Base-by-base conservation (phyloP, 805 yeast species). In the Ogataea saltuana region DNA sequence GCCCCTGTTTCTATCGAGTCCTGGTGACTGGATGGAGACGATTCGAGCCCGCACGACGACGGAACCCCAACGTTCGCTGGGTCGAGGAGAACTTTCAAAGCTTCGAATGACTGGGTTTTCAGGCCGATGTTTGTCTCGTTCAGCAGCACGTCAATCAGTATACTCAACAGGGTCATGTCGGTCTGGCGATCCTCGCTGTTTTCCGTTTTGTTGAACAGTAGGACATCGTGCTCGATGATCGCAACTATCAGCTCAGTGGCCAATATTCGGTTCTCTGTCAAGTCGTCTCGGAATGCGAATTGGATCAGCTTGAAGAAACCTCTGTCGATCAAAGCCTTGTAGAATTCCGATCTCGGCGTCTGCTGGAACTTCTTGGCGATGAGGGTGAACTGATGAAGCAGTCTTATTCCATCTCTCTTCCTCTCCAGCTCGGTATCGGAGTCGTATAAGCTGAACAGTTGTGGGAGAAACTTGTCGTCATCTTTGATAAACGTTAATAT, bases 221-320 rank as follows among this genome's bases (percentile, higher is more conserved):
- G 63, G 8, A 86, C 82, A 56, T 89, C 96, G 53, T 86, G 91
- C 46, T 90, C 97, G 19, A 90, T 83, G 4, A 89, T 81, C 1
- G 88, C 71, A 7, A 86, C 85, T 12, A 90, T 75, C 7, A 88
- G 65, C 58, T 91, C 97, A 0, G 93, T 82, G 0, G 95, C 95
- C 17, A 85, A 58, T 2, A 82, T 79, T 43, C 91, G 70, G 8
- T 80, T 72, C 4, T 70, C 69, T 29, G 69, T 61, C 2, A 64
- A 64, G 1, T 65, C 60, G 52, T 79, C 83, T 19, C 70, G 68
- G 41, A 91, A 71, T 0, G 96, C 91, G 70, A 80, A 88, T 29
- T 76, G 74, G 18, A 91, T 69, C 65, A 87, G 77, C 44, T 74
- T 73, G 51, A 88, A 78, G 17, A 91, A 67, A 0, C 96, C 96